Percentiles rank a stretch among this genome's conserved stretches.
Conservation (phyloP, 768 basidiomycete species). For the Clitopilus passeckerianus region DNA sequence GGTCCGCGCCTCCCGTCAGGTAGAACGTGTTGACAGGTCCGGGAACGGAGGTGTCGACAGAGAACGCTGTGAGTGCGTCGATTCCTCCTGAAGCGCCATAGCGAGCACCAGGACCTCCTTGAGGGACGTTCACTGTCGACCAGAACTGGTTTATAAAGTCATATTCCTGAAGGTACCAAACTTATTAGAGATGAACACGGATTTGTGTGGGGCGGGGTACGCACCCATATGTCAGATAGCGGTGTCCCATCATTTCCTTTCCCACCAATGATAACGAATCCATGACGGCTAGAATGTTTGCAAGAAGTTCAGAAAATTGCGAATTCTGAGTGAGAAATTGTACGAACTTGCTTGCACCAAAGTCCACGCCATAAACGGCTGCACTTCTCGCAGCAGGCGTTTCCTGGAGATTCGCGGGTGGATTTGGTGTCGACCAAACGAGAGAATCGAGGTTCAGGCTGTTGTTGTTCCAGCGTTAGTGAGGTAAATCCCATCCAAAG, state of each 20-base stretch:
- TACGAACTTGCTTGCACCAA: constrained; percentile 79
- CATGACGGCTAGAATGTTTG: constrained; percentile 49
- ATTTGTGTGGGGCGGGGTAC: constrained; percentile 12
- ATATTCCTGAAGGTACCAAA: constrained; percentile 50
- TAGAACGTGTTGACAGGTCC: constrained; percentile 72
- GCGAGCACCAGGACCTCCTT: constrained; percentile 53
- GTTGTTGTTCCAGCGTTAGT: constrained; percentile 5
- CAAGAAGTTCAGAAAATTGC: constrained; percentile 10
- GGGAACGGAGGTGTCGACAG: constrained; percentile 37
- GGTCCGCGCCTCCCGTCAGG: constrained; percentile 66
- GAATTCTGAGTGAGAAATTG: not conserved
- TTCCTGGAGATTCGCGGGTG: constrained; percentile 40
- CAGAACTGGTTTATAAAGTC: constrained; percentile 77
- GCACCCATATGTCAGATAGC: constrained; percentile 72
- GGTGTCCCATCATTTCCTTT: constrained; percentile 47
- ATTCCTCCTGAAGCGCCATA: constrained; percentile 76
- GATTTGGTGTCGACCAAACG: constrained; percentile 53
- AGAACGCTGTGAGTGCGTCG: constrained; percentile 44
- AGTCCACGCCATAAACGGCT: constrained; percentile 62
- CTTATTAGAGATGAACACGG: constrained; percentile 3
- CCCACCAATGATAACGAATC: constrained; percentile 73
- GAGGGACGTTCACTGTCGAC: constrained; percentile 50
- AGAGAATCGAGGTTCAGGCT: constrained; percentile 63
- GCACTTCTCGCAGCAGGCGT: constrained; percentile 61
- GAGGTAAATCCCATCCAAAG: not conserved